Percentiles rank a stretch among this genome's conserved stretches.
Conservation (phyloP, 371 early-diverging fungal genomes). For the Capniomyces stellatus region DNA sequence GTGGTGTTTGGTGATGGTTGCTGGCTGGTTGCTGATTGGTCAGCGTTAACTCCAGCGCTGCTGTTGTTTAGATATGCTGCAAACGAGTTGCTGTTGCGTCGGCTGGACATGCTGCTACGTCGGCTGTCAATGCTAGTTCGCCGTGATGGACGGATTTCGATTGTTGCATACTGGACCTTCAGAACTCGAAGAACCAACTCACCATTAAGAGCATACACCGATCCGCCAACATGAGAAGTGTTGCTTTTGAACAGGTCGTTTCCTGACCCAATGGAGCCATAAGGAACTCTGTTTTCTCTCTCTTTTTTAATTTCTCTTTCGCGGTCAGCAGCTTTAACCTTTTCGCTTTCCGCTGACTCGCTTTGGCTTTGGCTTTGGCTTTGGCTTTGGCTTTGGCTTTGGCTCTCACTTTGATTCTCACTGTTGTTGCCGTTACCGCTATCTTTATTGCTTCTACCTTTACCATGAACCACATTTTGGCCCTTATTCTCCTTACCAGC, state of each 20-base stretch:
- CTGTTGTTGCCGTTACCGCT: neutral
- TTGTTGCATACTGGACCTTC: slow-evolving; percentile 18
- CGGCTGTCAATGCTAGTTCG: neutral
- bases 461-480: neutral
- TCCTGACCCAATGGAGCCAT: neutral
- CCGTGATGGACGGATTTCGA: neutral
- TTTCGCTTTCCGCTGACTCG: too few species aligned
- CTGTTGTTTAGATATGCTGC: neutral
- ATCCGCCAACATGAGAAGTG: slow-evolving; percentile 14
- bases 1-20: too few species aligned
- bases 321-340: too few species aligned
- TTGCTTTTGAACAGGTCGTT: slow-evolving; percentile 11
- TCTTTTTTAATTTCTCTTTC: neutral
- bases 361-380: too few species aligned
- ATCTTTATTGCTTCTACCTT: neutral
- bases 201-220: slow-evolving; percentile 19
- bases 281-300: neutral
- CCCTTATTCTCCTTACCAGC: too few species aligned
- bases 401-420: too few species aligned
- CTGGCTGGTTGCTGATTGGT: neutral
- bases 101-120: neutral
- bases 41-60: neutral
- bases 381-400: too few species aligned
- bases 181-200: slow-evolving; percentile 18
- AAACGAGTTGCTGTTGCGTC: neutral